These are phyloP conservation scores for Tanacetum coccineum DNA, from an alignment of 129 eudicot genomes.

Conservation along the genomic window DNA sequence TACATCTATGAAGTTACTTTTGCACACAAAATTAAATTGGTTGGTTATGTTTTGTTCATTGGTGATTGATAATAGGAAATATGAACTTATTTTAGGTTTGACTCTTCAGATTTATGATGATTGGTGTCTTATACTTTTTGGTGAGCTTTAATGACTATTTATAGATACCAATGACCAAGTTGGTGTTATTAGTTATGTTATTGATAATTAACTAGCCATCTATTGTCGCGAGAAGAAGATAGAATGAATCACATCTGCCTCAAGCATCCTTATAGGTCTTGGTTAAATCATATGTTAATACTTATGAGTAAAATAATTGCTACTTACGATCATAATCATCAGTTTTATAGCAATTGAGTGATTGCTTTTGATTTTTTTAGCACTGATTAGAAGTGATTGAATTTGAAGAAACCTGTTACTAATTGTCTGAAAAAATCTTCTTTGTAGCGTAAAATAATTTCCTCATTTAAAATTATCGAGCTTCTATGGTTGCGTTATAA, in stretches of 20 bases:
- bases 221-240: neutral
- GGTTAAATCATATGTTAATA: no score
- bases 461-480: no score
- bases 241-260: no score
- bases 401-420: no score
- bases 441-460: no score
- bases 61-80: neutral
- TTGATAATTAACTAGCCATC: neutral
- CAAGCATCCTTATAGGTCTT: no score
- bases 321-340: neutral
- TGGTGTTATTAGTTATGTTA: neutral
- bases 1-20: neutral
- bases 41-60: conserved; percentile 6
- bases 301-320: no score
- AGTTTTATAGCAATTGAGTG: neutral
- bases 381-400: no score
- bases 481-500: no score
- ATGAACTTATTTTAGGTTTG: neutral
- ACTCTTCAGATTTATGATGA: neutral
- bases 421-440: no score
- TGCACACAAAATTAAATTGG: conserved; percentile 8
- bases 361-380: neutral
- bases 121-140: neutral
- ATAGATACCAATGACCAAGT: neutral
- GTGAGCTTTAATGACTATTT: neutral